Base-by-base conservation (phyloP, 345 rosid genomes). In the Balakata baccata region DNA sequence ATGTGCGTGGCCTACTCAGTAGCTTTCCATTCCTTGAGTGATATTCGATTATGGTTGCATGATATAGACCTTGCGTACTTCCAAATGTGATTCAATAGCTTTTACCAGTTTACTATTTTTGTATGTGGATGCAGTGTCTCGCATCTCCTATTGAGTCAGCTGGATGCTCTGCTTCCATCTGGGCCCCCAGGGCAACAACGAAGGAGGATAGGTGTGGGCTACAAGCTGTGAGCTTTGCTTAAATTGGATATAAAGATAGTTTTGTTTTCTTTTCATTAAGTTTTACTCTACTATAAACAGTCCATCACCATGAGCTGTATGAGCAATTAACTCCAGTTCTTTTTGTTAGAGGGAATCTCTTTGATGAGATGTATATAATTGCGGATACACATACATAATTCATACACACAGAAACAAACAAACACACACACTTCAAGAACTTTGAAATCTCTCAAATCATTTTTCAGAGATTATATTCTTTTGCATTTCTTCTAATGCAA, bases 171-270 rank as follows among this genome's bases (percentile, higher is more conserved):
- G 52, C 82, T 89, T 74, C 92, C 94, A 50, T 81, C 93, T 78
- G 98, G 89, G 74, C 86, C 88, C 66, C 80, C 89, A 0, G 94
- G 92, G 49, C 97, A 90, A 74, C 95, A 84, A 70, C 86, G 92
- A 45, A 86, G 92, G 81, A 90, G 89, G 77, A 65, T 86, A 83
- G 98, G 98, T 94, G 54, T 56, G 83, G 76, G 73, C 67, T 72
- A 20, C 51, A 69, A 41, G 63, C 74, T 60, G 38, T 64, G 41
- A 18, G 13, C 12, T 60, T 56, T 23, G 37, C 47, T 6, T 39
- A n/a, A 7, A 38, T 49, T 72, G 16, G 53, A 34, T 64, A 20
- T 20, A 9, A 49, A 74, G 64, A 25, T 47, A 54, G 47, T 74
- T 20, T 13, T 53, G 60, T 60, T 81, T 69, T n/a, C 39, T 29